These are phyloP conservation scores for Suillus brevipes DNA, from an alignment of 768 basidiomycete genomes.

Conservation along the genomic window DNA sequence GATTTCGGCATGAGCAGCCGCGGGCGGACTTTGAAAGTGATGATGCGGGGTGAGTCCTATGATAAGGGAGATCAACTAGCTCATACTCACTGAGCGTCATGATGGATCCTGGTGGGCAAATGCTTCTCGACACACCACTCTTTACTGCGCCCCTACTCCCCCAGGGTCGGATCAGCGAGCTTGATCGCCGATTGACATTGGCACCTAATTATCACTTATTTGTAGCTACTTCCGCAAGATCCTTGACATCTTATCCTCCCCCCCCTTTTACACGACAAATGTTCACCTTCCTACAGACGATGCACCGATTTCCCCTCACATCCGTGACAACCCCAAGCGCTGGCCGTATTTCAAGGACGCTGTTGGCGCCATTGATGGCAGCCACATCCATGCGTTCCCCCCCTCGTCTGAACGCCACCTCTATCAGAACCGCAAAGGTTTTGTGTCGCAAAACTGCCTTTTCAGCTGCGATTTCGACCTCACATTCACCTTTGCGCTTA, in stretches of 20 bases:
- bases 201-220: neutral
- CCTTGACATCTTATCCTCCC: constrained; percentile 19
- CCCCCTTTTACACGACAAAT: constrained; percentile 27
- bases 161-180: neutral
- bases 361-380: neutral
- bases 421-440: constrained; percentile 17
- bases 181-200: neutral
- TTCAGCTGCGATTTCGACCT: constrained; percentile 19
- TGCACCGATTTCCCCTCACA: neutral
- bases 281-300: constrained; percentile 18
- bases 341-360: neutral
- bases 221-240: constrained; percentile 24
- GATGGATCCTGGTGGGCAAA: neutral
- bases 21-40: neutral
- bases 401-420: neutral
- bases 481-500: constrained; percentile 14
- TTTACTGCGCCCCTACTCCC: neutral
- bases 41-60: neutral
- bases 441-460: constrained; percentile 17
- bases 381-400: neutral
- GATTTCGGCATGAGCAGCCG: neutral
- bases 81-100: neutral
- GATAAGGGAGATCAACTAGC: neutral
- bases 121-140: neutral
- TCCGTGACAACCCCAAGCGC: neutral